Percentiles rank a stretch among this genome's conserved stretches.
Evolutionary conservation across 345 rosid genomes (phyloP).

Genomic region (Melaleuca quinquenervia): DNA sequence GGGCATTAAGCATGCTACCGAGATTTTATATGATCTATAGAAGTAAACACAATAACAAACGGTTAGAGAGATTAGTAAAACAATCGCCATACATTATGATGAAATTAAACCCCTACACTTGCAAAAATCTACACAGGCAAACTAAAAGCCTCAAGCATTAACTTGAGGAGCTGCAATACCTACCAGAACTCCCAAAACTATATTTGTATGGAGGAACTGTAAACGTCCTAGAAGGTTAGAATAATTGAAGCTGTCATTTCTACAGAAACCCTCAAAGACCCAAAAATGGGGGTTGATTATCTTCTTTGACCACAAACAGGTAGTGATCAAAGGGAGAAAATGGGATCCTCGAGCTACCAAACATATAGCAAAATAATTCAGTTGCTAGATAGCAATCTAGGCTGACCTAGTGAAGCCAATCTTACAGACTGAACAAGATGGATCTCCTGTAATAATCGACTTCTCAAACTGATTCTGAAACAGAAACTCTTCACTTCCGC

Average conservation of each 20-base stretch:
- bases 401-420: not conserved
- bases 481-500: not conserved
- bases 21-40: not conserved
- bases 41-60: not conserved
- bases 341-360: not conserved
- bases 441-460: not conserved
- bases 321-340: not conserved
- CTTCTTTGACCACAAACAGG: not conserved
- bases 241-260: not conserved
- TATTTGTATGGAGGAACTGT: not conserved
- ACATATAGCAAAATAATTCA: not conserved
- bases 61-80: not conserved
- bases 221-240: not conserved
- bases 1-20: not conserved
- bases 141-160: not conserved
- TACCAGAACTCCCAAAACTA: not conserved
- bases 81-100: not conserved
- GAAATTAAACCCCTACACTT: not conserved
- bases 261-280: not conserved
- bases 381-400: not conserved
- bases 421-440: not conserved
- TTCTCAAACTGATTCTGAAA: not conserved
- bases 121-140: not conserved
- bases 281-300: not conserved
- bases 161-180: not conserved